A percentile compares a stretch with the other conserved stretches of the same genome.
phyloP scores from a whole-genome alignment of 495 filamentous ascomycete genomes.

The Achaetomiella virescens region DNA sequence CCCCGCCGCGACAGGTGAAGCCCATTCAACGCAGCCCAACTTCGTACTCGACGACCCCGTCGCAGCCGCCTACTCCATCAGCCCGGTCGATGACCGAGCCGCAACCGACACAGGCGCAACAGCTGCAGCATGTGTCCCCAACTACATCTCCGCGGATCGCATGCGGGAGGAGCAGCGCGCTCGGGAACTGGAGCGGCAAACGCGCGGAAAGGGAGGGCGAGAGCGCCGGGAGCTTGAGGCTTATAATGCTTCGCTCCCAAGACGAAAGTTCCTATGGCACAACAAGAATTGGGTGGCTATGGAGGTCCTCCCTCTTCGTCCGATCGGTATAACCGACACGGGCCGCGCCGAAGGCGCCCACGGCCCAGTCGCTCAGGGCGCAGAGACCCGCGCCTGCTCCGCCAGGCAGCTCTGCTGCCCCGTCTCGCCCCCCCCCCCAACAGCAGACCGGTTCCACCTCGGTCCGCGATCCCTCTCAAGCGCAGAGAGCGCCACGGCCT shows the following conservation, averaged over 20 bases:
- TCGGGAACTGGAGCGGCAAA: slow-evolving; percentile 39
- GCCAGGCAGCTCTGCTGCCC: slow-evolving; percentile 30
- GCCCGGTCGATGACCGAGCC: slow-evolving; percentile 39
- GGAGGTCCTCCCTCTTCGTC: slow-evolving; percentile 42
- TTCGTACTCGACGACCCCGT: slow-evolving; percentile 31
- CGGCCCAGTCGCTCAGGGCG: slow-evolving; percentile 43
- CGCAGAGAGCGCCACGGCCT: slow-evolving; percentile 24
- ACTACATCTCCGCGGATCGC: slow-evolving; percentile 51
- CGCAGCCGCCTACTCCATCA: slow-evolving; percentile 26
- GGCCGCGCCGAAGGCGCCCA: slow-evolving; percentile 53
- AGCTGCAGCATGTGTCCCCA: slow-evolving; percentile 42
- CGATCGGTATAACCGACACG: slow-evolving; percentile 76
- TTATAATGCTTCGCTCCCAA: slow-evolving; percentile 86
- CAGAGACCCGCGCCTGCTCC: slow-evolving; percentile 49
- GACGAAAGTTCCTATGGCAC: slow-evolving; percentile 65
- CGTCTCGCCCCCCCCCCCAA: slow-evolving; percentile 34
- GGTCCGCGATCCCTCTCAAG: slow-evolving; percentile 21
- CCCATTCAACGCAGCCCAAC: slow-evolving; percentile 48
- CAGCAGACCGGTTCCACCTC: slow-evolving; percentile 37
- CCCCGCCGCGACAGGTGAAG: slow-evolving; percentile 59
- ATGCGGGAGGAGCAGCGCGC: slow-evolving; percentile 46
- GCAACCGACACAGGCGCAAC: slow-evolving; percentile 35
- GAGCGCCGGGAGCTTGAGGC: slow-evolving; percentile 68
- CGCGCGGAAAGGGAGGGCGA: slow-evolving; percentile 58
- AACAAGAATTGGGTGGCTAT: slow-evolving; percentile 71